Percentiles rank a stretch among this genome's conserved stretches.
Conservation (phyloP, 345 rosid genomes). For the Arabidopsis arenosa region DNA sequence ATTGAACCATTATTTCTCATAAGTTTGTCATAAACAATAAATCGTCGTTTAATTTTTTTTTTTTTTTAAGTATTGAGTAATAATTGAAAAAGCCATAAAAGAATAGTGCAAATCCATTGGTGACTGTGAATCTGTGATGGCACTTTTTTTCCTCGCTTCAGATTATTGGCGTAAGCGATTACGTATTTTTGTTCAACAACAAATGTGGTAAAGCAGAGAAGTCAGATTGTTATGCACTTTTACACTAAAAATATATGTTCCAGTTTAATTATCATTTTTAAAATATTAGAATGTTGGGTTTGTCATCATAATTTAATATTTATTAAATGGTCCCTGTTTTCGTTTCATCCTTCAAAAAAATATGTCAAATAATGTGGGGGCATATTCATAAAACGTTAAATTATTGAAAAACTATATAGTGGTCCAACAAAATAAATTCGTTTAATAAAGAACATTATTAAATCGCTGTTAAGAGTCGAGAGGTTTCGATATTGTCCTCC, state of each 20-base stretch:
- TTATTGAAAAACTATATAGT: constrained; percentile 19
- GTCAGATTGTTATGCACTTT: too few species aligned
- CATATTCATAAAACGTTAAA: constrained; percentile 11
- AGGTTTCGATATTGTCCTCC: constrained; percentile 27
- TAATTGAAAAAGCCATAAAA: too few species aligned
- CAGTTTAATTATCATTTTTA: too few species aligned
- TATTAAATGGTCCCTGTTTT: background rate
- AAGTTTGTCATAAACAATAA: background rate
- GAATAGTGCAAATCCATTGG: too few species aligned
- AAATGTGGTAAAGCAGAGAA: too few species aligned
- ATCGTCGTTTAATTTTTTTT: background rate
- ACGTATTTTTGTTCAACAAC: background rate
- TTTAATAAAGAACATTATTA: background rate
- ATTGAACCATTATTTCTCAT: background rate
- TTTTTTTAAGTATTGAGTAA: too few species aligned
- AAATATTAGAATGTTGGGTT: too few species aligned
- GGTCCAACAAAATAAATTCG: constrained; percentile 41
- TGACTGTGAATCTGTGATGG: background rate
- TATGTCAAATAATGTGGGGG: background rate
- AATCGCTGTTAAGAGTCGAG: constrained; percentile 38
- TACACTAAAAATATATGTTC: too few species aligned
- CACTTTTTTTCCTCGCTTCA: background rate
- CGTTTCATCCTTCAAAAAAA: background rate
- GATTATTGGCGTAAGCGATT: background rate
- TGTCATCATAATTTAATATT: too few species aligned